phyloP scores from a whole-genome alignment of 352 stramenopile species.

The Phytopythium litorale region DNA sequence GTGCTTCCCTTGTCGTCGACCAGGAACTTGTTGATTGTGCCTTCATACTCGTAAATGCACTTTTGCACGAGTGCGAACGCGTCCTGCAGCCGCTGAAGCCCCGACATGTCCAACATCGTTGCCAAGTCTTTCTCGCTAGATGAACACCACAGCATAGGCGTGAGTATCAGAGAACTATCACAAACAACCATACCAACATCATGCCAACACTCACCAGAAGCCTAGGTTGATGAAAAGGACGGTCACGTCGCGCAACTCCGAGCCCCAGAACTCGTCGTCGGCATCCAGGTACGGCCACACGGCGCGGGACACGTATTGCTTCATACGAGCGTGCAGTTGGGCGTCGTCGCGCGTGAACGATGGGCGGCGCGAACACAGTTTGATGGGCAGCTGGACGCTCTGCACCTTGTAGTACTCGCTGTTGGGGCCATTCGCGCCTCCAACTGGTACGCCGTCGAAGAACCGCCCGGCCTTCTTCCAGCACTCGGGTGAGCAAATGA shows the following conservation, averaged over 20 bases:
- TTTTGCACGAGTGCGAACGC: constrained; percentile 85
- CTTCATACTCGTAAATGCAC: constrained; percentile 93
- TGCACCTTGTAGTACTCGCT: constrained; percentile 60
- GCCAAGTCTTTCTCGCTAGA: constrained; percentile 69
- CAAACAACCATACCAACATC: background rate
- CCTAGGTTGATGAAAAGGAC: constrained; percentile 94
- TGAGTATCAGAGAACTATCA: background rate
- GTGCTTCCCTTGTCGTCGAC: constrained; percentile 94
- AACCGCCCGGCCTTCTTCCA: constrained; percentile 66
- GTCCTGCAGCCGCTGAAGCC: constrained; percentile 69
- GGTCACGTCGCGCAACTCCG: constrained; percentile 88
- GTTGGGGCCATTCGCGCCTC: background rate
- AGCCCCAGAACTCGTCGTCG: constrained; percentile 92
- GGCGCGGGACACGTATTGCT: constrained; percentile 89
- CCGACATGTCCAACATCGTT: constrained; percentile 66
- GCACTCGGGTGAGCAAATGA: constrained; percentile 85
- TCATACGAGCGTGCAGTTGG: constrained; percentile 82
- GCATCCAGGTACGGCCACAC: constrained; percentile 91
- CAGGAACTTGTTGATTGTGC: constrained; percentile 96
- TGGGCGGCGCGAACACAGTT: constrained; percentile 58
- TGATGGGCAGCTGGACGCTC: constrained; percentile 50
- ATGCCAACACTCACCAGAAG: constrained; percentile 51
- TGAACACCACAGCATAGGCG: background rate
- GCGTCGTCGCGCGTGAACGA: constrained; percentile 79
- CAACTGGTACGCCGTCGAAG: constrained; percentile 56